A percentile compares a stretch with the other conserved stretches of the same genome.
phyloP scores from a whole-genome alignment of 1,284 basidiomycete genomes.

The Sanghuangporus sanghuang region DNA sequence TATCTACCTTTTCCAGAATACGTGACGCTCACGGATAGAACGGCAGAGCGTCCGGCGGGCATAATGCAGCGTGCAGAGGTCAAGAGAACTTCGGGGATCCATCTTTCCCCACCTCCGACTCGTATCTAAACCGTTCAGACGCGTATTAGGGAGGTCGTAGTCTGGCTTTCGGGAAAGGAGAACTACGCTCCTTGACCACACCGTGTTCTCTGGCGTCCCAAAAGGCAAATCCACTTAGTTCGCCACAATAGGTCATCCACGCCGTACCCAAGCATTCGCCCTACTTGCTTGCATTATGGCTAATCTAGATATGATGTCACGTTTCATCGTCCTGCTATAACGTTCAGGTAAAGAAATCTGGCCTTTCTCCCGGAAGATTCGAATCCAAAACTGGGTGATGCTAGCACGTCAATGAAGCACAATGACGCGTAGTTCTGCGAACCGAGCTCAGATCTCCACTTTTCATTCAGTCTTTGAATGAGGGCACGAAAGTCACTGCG shows the following conservation, averaged over 20 bases:
- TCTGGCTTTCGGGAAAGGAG: background rate
- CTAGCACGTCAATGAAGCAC: too few relatives aligned
- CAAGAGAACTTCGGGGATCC: background rate
- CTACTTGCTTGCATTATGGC: background rate
- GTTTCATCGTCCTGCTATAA: too few relatives aligned
- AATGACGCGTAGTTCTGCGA: too few relatives aligned
- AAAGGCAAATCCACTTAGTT: background rate
- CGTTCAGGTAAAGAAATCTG: too few relatives aligned
- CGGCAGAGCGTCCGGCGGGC: background rate
- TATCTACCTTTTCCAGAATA: background rate
- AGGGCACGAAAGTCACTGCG: too few relatives aligned
- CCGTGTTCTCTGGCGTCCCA: background rate
- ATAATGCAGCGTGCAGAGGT: background rate
- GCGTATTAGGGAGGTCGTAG: background rate
- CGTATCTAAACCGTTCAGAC: background rate
- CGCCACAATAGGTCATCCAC: background rate
- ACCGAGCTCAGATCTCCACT: too few relatives aligned
- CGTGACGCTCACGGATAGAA: background rate
- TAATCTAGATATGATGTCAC: too few relatives aligned
- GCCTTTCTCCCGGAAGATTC: too few relatives aligned
- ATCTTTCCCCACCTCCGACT: background rate
- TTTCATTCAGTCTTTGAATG: too few relatives aligned
- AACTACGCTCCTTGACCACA: constrained; percentile 10
- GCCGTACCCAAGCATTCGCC: background rate
- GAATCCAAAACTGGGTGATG: too few relatives aligned